Conservation (phyloP, 2,329 filamentous ascomycete species). For the Colletotrichum plurivorum region DNA sequence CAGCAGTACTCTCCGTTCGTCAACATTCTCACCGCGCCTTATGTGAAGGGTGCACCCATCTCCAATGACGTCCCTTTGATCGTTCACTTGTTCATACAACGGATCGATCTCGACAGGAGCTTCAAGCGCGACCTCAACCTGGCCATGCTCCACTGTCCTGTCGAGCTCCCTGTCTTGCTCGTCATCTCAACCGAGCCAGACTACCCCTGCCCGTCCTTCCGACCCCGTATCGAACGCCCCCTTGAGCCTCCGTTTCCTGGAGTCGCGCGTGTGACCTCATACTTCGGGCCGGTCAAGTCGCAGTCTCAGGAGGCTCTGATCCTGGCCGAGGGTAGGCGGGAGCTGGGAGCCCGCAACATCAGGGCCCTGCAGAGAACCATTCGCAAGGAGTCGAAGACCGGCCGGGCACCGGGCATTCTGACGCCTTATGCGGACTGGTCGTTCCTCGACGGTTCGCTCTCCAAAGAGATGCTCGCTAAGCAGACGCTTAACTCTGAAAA, state of each 20-base stretch:
- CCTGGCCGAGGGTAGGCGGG: background rate
- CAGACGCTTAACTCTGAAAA: background rate
- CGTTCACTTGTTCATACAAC: conserved; percentile 1
- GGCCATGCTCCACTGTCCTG: background rate
- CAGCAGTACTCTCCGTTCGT: background rate
- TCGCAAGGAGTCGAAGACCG: background rate
- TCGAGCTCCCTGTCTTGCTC: background rate
- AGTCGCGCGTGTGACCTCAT: background rate
- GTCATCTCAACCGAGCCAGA: background rate
- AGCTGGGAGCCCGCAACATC: conserved; percentile 5
- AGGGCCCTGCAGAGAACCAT: conserved; percentile 4
- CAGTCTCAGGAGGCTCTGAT: background rate
- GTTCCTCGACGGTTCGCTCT: background rate
- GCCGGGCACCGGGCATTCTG: background rate
- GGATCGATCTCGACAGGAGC: background rate
- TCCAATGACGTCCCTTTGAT: background rate
- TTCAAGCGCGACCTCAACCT: too few relatives aligned
- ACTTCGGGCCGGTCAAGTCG: background rate
- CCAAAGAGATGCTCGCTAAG: background rate
- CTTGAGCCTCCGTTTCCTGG: background rate
- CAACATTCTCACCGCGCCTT: background rate
- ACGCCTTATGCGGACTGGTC: conserved; percentile 1
- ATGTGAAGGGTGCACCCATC: background rate
- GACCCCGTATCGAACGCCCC: background rate
- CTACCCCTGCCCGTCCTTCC: background rate